Conservation (phyloP, 768 basidiomycete genomes). For the Peribolospora kevripleyi region DNA sequence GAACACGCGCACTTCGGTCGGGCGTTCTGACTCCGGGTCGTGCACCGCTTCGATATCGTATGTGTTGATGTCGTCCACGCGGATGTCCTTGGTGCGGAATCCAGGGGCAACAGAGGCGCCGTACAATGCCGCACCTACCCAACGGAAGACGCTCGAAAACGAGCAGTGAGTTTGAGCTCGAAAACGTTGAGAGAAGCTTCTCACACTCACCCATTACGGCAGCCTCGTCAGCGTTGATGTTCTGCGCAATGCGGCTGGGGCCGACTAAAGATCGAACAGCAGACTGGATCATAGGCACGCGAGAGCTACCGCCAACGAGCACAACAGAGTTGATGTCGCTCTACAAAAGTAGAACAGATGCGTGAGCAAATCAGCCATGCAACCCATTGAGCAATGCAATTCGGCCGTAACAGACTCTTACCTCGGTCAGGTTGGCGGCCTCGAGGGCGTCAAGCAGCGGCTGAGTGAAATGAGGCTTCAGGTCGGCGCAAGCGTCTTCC, state of each 20-base stretch:
- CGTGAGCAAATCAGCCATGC: neutral
- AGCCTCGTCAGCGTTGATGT: constrained; percentile 92
- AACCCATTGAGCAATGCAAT: constrained; percentile 1
- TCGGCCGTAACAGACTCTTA: constrained; percentile 17
- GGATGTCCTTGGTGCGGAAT: constrained; percentile 88
- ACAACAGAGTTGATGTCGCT: constrained; percentile 65
- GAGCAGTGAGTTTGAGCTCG: neutral
- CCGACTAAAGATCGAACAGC: constrained; percentile 56
- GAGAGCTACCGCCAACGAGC: constrained; percentile 68
- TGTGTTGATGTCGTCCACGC: constrained; percentile 43
- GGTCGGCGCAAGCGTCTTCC: constrained; percentile 44
- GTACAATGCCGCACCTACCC: constrained; percentile 53
- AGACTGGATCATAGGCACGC: constrained; percentile 74
- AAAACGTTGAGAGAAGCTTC: neutral
- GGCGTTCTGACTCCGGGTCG: neutral
- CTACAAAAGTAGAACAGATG: constrained; percentile 19
- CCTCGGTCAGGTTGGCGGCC: constrained; percentile 41
- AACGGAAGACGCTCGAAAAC: neutral
- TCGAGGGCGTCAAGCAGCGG: constrained; percentile 53
- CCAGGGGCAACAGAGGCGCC: constrained; percentile 68
- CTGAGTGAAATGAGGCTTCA: constrained; percentile 36
- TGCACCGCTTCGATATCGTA: constrained; percentile 31
- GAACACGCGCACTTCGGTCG: too few species aligned
- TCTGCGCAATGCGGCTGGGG: constrained; percentile 64
- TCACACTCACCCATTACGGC: constrained; percentile 45